A percentile compares a stretch with the other conserved stretches of the same genome.
Evolutionary conservation across 352 stramenopile genomes (phyloP).

Genomic region (Globisporangium parvum): DNA sequence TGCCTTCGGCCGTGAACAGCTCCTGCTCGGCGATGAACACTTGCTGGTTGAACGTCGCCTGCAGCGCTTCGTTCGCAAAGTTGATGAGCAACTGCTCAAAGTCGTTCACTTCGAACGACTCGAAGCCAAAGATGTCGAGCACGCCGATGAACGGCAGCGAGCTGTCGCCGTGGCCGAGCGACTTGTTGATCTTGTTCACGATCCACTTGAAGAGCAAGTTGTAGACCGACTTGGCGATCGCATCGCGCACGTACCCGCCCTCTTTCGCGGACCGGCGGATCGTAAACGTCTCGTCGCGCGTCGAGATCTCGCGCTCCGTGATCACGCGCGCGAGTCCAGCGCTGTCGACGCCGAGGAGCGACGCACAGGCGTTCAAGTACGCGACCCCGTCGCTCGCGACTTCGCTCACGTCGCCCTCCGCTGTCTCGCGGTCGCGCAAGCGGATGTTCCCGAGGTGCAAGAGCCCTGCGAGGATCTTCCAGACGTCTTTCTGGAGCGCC

Average conservation of each 20-base stretch:
- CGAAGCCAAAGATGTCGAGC: conserved; percentile 97
- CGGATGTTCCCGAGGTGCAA: conserved; percentile 80
- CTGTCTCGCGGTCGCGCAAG: conserved; percentile 71
- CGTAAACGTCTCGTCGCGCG: conserved; percentile 72
- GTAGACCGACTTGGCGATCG: conserved; percentile 94
- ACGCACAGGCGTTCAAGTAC: conserved; percentile 45
- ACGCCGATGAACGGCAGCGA: conserved; percentile 89
- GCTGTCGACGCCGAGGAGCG: conserved; percentile 74
- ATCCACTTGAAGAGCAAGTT: conserved; percentile 87
- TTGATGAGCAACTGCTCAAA: conserved; percentile 90
- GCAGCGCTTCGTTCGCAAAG: conserved; percentile 86
- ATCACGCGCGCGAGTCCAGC: conserved; percentile 62
- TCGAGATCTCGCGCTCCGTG: conserved; percentile 74
- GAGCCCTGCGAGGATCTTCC: conserved; percentile 66
- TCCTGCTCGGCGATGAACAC: conserved; percentile 86
- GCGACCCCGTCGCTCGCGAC: conserved; percentile 44
- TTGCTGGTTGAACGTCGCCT: conserved; percentile 88
- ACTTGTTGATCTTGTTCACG: conserved; percentile 75
- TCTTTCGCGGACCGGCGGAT: conserved; percentile 76
- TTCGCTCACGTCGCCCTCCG: conserved; percentile 71
- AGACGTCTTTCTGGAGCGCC: conserved; percentile 67
- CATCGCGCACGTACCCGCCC: conserved; percentile 82
- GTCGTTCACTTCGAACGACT: conserved; percentile 93
- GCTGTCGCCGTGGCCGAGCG: conserved; percentile 69
- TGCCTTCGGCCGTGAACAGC: conserved; percentile 73